Evolutionary conservation across 768 basidiomycete species (phyloP).

Genomic region (Lactifluus echinatus): DNA sequence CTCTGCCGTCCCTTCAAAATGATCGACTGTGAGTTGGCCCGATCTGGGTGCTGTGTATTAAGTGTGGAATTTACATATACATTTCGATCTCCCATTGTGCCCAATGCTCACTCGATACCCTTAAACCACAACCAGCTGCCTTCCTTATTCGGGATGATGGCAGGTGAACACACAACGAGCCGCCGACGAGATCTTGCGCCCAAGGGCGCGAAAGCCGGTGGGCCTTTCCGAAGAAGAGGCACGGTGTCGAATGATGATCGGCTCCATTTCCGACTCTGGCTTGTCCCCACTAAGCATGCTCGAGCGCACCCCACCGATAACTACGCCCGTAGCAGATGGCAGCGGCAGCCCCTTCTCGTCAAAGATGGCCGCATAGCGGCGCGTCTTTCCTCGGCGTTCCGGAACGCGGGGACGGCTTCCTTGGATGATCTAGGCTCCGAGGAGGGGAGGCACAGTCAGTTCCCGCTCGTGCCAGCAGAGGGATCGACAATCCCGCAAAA

Average conservation of each 20-base stretch:
- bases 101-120: not conserved
- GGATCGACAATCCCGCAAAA: not conserved
- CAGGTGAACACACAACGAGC: constrained; percentile 16
- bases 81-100: constrained; percentile 3
- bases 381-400: constrained; percentile 18
- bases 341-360: constrained; percentile 16
- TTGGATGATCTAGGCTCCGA: constrained; percentile 4
- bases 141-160: constrained; percentile 2
- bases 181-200: constrained; percentile 13
- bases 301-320: constrained; percentile 10
- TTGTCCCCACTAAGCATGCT: constrained; percentile 8
- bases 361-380: constrained; percentile 18
- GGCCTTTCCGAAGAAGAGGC: constrained; percentile 6
- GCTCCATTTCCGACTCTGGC: constrained; percentile 2
- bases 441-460: not conserved
- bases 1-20: not conserved
- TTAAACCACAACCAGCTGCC: constrained; percentile 1
- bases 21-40: constrained; percentile 3
- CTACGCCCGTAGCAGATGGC: constrained; percentile 14
- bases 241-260: constrained; percentile 4
- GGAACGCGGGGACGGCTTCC: constrained; percentile 1
- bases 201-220: constrained; percentile 6
- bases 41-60: constrained; percentile 6
- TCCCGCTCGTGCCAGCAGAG: not conserved
- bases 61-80: constrained; percentile 9